A percentile compares a stretch with the other conserved stretches of the same genome.
Conservation (phyloP, 192 early-diverging fungal species). For the Rhizophagus clarus region DNA sequence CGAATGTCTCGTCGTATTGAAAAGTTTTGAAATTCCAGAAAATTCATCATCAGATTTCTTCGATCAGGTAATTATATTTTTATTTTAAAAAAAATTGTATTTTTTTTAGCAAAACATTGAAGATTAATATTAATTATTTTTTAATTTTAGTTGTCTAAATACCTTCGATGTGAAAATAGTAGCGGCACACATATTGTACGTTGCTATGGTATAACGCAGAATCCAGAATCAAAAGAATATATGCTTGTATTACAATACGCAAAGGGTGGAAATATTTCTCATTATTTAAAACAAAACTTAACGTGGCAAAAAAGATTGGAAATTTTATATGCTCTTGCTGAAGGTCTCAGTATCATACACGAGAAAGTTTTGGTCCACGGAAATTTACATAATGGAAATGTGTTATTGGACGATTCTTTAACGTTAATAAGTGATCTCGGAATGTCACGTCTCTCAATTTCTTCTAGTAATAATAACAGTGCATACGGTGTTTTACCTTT, state of each 20-base stretch:
- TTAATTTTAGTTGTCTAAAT: background rate
- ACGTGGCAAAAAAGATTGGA: conserved; percentile 38
- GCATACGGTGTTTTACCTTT: conserved; percentile 40
- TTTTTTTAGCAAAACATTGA: no score
- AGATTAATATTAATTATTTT: no score
- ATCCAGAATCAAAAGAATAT: conserved; percentile 37
- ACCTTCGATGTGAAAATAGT: background rate
- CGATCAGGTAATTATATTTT: conserved; percentile 9
- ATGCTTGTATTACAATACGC: conserved; percentile 44
- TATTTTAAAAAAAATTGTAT: no score
- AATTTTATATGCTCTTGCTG: conserved; percentile 37
- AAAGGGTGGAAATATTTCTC: conserved; percentile 37
- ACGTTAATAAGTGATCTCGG: background rate
- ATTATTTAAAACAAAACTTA: conserved; percentile 39
- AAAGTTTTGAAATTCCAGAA: conserved; percentile 15
- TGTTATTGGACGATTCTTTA: background rate
- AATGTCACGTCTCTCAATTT: background rate
- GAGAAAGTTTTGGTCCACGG: conserved; percentile 43
- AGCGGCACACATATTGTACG: background rate
- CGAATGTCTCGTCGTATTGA: conserved; percentile 8
- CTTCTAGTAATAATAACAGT: background rate
- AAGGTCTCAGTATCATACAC: conserved; percentile 43
- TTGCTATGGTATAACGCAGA: conserved; percentile 8
- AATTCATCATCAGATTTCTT: background rate
- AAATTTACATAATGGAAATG: conserved; percentile 38